Percentiles rank a stretch among this genome's conserved stretches.
phyloP scores from a whole-genome alignment of 106 monocot species.

The Posidonia australis region DNA sequence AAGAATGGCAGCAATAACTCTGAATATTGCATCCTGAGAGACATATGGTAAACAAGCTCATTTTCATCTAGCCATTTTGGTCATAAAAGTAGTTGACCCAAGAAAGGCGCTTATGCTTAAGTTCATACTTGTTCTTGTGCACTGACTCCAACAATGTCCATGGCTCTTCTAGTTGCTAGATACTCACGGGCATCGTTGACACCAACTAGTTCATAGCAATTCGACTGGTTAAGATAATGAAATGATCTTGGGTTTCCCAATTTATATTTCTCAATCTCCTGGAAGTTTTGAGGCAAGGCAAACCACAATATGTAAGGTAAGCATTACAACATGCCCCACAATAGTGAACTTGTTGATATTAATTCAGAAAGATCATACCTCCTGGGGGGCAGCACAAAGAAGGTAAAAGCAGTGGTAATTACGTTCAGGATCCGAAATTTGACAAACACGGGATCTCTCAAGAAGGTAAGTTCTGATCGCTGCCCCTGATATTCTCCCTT shows the following conservation, averaged over 20 bases:
- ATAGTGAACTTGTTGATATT: background rate
- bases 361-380: conserved; percentile 22
- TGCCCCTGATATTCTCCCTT: conserved; percentile 74
- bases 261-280: conserved; percentile 69
- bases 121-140: conserved; percentile 53
- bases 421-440: conserved; percentile 70
- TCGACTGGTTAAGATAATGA: conserved; percentile 82
- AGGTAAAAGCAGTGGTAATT: conserved; percentile 86
- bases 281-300: background rate
- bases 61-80: background rate
- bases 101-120: background rate
- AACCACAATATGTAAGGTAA: background rate
- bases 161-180: conserved; percentile 63
- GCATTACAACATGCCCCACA: background rate
- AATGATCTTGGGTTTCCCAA: conserved; percentile 55
- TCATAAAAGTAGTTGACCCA: background rate
- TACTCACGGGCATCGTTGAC: conserved; percentile 70
- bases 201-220: conserved; percentile 65
- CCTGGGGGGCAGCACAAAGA: conserved; percentile 66
- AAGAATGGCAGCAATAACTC: conserved; percentile 96
- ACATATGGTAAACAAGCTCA: background rate
- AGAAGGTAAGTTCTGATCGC: conserved; percentile 80
- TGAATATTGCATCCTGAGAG: conserved; percentile 92
- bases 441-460: conserved; percentile 76
- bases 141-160: conserved; percentile 74